These are phyloP conservation scores for Ophiostoma angusticollis DNA, from an alignment of 2,329 filamentous ascomycete species.

Conservation along the genomic window DNA sequence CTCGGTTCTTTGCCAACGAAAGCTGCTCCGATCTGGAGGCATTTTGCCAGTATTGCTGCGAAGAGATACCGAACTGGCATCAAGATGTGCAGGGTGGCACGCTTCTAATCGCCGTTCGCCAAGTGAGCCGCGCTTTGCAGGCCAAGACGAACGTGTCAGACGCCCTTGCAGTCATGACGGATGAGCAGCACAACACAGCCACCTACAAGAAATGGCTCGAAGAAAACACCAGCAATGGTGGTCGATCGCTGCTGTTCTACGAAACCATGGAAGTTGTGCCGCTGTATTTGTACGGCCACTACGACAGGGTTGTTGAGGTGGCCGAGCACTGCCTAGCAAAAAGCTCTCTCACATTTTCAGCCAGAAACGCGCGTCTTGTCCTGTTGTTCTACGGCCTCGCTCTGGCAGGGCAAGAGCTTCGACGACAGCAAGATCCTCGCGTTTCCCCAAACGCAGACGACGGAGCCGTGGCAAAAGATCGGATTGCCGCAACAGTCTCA, in stretches of 20 bases:
- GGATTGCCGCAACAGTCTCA: constrained; percentile 33
- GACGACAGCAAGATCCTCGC: constrained; percentile 35
- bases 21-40: constrained; percentile 57
- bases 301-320: constrained; percentile 44
- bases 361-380: constrained; percentile 42
- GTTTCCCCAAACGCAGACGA: constrained; percentile 25
- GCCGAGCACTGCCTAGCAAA: constrained; percentile 37
- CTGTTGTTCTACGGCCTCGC: constrained; percentile 49
- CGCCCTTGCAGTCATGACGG: constrained; percentile 47
- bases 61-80: constrained; percentile 62
- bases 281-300: constrained; percentile 51
- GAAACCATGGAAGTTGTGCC: constrained; percentile 52
- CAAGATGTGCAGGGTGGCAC: constrained; percentile 59
- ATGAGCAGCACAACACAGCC: constrained; percentile 49
- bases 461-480: constrained; percentile 19
- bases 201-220: constrained; percentile 47
- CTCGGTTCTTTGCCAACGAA: constrained; percentile 57
- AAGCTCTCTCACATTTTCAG: constrained; percentile 42
- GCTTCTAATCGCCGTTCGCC: constrained; percentile 51
- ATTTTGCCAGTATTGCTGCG: constrained; percentile 57
- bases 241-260: constrained; percentile 55
- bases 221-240: constrained; percentile 41
- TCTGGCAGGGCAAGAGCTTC: constrained; percentile 38
- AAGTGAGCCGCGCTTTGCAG: constrained; percentile 56
- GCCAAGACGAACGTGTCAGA: constrained; percentile 51